Evolutionary conservation across 331 rosid species (phyloP), one percentile per base, ranked within the genome.

Genomic region (Malus hybrid): DNA sequence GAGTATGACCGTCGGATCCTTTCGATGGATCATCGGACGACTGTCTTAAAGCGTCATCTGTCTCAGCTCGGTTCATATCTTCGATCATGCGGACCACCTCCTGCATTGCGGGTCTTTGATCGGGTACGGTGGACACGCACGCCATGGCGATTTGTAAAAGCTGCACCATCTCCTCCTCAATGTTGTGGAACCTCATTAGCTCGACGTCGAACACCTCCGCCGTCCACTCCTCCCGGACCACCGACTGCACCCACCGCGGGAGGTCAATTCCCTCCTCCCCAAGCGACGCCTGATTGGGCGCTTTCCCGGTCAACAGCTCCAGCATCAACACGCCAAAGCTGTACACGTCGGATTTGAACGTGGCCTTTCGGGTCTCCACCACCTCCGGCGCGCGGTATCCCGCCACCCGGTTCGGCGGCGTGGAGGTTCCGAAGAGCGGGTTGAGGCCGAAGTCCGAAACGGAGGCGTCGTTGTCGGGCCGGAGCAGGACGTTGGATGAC

Each of bases 111-210:
- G 99, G 99, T 50, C 99, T 83, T 69, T 90, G 97, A 55, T 92
- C 99, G 1, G 99, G 96, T 6, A 92, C 97, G 7, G 82, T 84
- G 16, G 97, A 89, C 2, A 95, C 99, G 56, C 99, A 92, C 1
- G 96, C 83, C 99, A 95, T 95, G 0, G 93, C 99, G 3, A 95
- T 89, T 52, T 95, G 99, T 77, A 95, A 75, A 29, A 95, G 79
- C 81, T 92, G 99, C 31, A 95, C 99, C 99, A 95, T 95, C 84
- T 95, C 97, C 32, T 95, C 99, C 62, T 95, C 99, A 0, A 92
- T 92, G 82, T 90, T 95, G 22, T 89, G 90, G 60, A 84, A 88
- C 85, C 97, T 85, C 93, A 89, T 90, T 3, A 94, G 81, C 80
- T 94, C 97, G 0, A 88, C 87, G 19, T 94, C 99, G 29, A 94